These are phyloP conservation scores for Fusarium compactum DNA, from an alignment of 2,329 filamentous ascomycete genomes.

Conservation along the genomic window DNA sequence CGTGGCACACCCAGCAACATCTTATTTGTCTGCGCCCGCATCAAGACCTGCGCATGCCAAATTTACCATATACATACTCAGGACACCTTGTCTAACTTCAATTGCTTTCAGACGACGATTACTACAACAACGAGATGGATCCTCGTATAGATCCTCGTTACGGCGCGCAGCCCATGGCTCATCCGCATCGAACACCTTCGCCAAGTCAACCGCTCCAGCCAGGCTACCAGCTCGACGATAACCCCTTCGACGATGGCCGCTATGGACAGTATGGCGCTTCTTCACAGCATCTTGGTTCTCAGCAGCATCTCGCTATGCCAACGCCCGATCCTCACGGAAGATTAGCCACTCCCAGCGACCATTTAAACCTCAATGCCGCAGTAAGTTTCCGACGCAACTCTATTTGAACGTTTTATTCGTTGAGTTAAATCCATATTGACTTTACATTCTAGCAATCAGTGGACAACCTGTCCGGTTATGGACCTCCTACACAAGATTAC, in stretches of 20 bases:
- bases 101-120: slow-evolving; percentile 64
- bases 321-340: slow-evolving; percentile 49
- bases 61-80: slow-evolving; percentile 16
- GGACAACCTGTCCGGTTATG: slow-evolving; percentile 63
- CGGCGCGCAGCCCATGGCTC: slow-evolving; percentile 29
- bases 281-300: slow-evolving; percentile 39
- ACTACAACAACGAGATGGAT: slow-evolving; percentile 70
- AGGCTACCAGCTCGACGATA: slow-evolving; percentile 86
- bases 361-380: slow-evolving; percentile 85
- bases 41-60: slow-evolving; percentile 12
- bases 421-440: slow-evolving; percentile 15
- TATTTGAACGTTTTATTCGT: neutral
- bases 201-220: slow-evolving; percentile 79
- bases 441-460: slow-evolving; percentile 61
- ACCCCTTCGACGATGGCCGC: slow-evolving; percentile 75
- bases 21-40: slow-evolving; percentile 17
- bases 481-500: slow-evolving; percentile 69
- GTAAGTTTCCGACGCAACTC: slow-evolving; percentile 63
- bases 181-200: slow-evolving; percentile 73
- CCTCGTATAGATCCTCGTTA: slow-evolving; percentile 60
- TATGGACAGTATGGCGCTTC: slow-evolving; percentile 62
- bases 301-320: slow-evolving; percentile 50
- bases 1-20: slow-evolving; percentile 28
- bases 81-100: slow-evolving; percentile 39
- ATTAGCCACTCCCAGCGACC: slow-evolving; percentile 75